A percentile compares a stretch with the other conserved stretches of the same genome.
phyloP scores from a whole-genome alignment of 2,329 filamentous ascomycete species.

The Elsinoe australis region DNA sequence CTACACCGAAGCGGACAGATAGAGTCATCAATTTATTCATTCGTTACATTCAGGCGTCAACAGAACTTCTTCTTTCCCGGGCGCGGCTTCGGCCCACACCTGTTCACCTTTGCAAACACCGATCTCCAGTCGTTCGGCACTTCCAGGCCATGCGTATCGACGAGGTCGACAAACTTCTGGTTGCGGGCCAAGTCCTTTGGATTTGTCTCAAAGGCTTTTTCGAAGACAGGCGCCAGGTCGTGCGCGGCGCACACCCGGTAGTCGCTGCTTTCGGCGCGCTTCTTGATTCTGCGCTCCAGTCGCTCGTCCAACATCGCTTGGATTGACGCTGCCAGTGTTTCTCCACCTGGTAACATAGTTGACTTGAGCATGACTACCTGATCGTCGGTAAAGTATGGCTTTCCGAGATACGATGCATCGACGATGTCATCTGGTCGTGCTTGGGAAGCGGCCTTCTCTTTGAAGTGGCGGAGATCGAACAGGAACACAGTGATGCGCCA shows the following conservation, averaged over 20 bases:
- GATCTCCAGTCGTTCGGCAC: slow-evolving; percentile 5
- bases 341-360: slow-evolving; percentile 6
- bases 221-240: slow-evolving; percentile 29
- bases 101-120: not conserved
- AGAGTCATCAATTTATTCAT: too few relatives aligned
- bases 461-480: slow-evolving; percentile 3
- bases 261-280: slow-evolving; percentile 26
- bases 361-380: slow-evolving; percentile 15
- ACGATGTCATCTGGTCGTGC: slow-evolving; percentile 18
- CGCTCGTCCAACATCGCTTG: slow-evolving; percentile 19
- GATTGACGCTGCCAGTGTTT: slow-evolving; percentile 19
- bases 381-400: slow-evolving; percentile 21
- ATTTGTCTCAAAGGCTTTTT: slow-evolving; percentile 26
- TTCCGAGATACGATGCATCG: slow-evolving; percentile 19
- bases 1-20: too few relatives aligned
- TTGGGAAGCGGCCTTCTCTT: not conserved
- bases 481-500: slow-evolving; percentile 3
- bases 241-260: slow-evolving; percentile 33
- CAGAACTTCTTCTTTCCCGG: slow-evolving; percentile 9
- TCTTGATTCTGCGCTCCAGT: slow-evolving; percentile 27
- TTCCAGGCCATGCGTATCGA: slow-evolving; percentile 1
- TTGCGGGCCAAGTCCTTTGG: slow-evolving; percentile 27
- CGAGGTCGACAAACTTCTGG: not conserved
- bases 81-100: slow-evolving; percentile 5
- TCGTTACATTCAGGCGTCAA: too few relatives aligned